phyloP scores from a whole-genome alignment of 768 basidiomycete species.

The Rhodotorula babjevae region DNA sequence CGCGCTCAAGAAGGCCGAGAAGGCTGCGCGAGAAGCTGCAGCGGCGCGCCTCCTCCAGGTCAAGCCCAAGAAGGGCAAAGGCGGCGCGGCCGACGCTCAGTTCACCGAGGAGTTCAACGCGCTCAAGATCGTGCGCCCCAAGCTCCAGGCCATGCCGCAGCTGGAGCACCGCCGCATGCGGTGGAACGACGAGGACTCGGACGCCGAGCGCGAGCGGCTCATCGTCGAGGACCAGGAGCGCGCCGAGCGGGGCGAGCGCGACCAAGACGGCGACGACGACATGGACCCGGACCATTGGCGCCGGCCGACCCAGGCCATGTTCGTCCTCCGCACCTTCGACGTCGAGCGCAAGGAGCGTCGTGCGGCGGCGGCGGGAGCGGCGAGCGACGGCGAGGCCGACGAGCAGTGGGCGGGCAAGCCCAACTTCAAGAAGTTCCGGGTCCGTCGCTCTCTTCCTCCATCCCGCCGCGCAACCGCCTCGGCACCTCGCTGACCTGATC shows the following conservation, averaged over 20 bases:
- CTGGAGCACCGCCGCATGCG: conserved; percentile 11
- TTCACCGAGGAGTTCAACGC: conserved; percentile 40
- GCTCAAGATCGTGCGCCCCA: conserved; percentile 33
- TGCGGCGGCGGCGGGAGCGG: conserved; percentile 1
- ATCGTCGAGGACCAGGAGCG: conserved; percentile 17
- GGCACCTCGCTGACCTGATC: too few relatives aligned
- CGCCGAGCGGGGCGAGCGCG: conserved; percentile 11
- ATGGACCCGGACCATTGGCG: conserved; percentile 33
- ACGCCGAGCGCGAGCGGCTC: conserved; percentile 25
- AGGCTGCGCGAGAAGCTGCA: conserved; percentile 25
- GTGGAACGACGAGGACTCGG: conserved; percentile 35
- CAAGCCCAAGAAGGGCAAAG: conserved; percentile 28
- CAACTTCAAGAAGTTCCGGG: conserved; percentile 38
- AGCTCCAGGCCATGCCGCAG: conserved; percentile 19
- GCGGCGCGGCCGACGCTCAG: conserved; percentile 20
- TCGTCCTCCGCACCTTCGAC: conserved; percentile 21
- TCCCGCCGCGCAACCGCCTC: too few relatives aligned
- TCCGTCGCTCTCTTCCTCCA: not conserved
- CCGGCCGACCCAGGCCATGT: conserved; percentile 30
- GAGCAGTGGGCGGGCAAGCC: conserved; percentile 17
- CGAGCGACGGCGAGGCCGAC: conserved; percentile 9
- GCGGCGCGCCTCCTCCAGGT: conserved; percentile 23
- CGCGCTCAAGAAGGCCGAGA: conserved; percentile 31
- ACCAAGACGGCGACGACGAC: conserved; percentile 6
- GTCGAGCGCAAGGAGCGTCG: conserved; percentile 17